These are phyloP conservation scores for Castanospermum australe DNA, from an alignment of 306 rosid genomes.

Conservation along the genomic window DNA sequence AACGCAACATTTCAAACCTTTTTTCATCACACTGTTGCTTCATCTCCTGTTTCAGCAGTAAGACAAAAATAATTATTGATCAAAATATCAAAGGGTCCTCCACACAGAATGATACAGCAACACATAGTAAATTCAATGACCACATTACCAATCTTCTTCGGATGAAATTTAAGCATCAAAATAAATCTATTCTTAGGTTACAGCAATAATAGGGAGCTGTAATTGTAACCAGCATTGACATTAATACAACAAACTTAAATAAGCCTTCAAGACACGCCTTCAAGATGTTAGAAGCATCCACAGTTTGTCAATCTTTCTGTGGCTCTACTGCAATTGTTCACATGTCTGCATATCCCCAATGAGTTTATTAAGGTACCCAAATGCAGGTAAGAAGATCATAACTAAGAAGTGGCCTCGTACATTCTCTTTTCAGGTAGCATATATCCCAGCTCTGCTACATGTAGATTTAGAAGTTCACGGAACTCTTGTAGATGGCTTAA, in stretches of 20 bases:
- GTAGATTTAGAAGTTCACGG: background rate
- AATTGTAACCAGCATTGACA: background rate
- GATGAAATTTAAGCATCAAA: background rate
- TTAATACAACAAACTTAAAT: background rate
- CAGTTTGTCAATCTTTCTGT: background rate
- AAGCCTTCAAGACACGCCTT: background rate
- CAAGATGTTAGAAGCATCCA: constrained; percentile 23
- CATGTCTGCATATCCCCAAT: constrained; percentile 1
- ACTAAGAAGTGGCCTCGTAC: background rate
- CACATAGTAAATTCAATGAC: background rate
- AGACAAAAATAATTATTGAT: constrained; percentile 19
- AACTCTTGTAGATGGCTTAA: background rate
- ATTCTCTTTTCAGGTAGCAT: background rate
- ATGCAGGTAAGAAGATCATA: constrained; percentile 2
- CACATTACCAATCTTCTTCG: background rate
- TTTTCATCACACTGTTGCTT: constrained; percentile 95
- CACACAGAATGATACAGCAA: constrained; percentile 5
- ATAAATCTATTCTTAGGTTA: background rate
- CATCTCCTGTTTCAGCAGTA: constrained; percentile 85
- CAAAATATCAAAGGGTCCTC: constrained; percentile 14
- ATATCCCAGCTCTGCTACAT: background rate
- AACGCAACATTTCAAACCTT: constrained; percentile 52
- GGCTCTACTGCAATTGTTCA: background rate
- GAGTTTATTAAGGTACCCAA: constrained; percentile 5
- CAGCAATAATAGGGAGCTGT: background rate